Conservation (phyloP, 345 rosid species). For the Boechera stricta region DNA sequence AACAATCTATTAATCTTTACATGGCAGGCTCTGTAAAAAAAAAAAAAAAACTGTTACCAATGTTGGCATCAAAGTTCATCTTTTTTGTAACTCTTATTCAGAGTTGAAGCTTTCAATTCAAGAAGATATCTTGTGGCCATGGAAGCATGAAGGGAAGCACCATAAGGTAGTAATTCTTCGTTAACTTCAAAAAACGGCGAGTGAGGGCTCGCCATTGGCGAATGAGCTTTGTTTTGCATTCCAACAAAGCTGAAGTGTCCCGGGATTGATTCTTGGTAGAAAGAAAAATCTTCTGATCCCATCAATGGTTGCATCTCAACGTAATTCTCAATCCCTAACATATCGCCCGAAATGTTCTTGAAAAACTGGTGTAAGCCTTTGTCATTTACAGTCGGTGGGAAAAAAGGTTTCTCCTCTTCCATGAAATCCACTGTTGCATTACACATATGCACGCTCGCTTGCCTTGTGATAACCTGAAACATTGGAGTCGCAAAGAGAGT, state of each 20-base stretch:
- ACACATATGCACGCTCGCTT: constrained; percentile 90
- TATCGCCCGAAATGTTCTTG: constrained; percentile 57
- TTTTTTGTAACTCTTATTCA: constrained; percentile 36
- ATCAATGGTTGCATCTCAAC: constrained; percentile 67
- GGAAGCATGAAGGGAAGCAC: constrained; percentile 93
- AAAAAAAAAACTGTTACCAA: constrained; percentile 23
- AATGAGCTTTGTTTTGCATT: constrained; percentile 57
- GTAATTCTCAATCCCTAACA: constrained; percentile 66
- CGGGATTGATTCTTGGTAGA: constrained; percentile 76
- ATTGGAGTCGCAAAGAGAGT: constrained; percentile 16
- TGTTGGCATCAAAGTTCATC: constrained; percentile 65
- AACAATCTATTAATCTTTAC: constrained; percentile 41
- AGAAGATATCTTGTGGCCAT: constrained; percentile 71
- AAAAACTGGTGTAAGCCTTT: constrained; percentile 62
- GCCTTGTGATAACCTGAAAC: constrained; percentile 76
- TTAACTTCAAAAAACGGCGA: constrained; percentile 68
- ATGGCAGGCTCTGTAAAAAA: constrained; percentile 33
- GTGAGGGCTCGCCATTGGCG: constrained; percentile 52
- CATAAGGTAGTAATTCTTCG: constrained; percentile 79
- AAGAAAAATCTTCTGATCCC: constrained; percentile 93
- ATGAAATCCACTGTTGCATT: constrained; percentile 67
- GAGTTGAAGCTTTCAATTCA: constrained; percentile 42
- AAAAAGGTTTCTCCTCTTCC: constrained; percentile 51
- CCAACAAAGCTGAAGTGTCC: constrained; percentile 78
- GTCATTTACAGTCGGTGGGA: constrained; percentile 74